Conservation (phyloP, 306 rosid genomes). For the Begonia fuchsioides region DNA sequence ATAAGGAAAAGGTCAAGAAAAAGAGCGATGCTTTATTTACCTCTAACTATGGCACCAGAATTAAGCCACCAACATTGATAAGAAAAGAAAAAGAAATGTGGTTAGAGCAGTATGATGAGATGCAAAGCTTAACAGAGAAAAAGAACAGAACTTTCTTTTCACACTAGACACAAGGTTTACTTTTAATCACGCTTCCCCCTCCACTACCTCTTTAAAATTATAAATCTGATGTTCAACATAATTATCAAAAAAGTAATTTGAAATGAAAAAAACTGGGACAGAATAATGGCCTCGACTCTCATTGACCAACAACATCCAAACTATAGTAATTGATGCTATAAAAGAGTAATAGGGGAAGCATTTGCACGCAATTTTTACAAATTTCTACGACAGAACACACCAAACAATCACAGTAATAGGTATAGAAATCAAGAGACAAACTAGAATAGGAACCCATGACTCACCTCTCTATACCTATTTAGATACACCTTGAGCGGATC, state of each 20-base stretch:
- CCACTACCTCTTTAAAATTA: neutral
- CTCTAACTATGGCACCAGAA: slow-evolving; percentile 44
- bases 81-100: slow-evolving; percentile 6
- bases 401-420: neutral
- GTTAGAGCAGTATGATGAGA: slow-evolving; percentile 15
- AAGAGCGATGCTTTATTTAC: slow-evolving; percentile 22
- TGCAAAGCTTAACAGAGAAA: no score
- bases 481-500: slow-evolving; percentile 88
- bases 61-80: slow-evolving; percentile 17
- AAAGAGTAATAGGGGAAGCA: no score
- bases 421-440: neutral
- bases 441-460: neutral
- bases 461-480: slow-evolving; percentile 82
- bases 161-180: no score
- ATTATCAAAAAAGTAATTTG: no score
- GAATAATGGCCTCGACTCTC: no score
- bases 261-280: no score
- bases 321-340: no score
- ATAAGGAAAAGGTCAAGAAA: slow-evolving; percentile 4
- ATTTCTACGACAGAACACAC: no score
- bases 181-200: no score
- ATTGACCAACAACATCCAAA: no score
- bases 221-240: neutral
- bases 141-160: neutral
- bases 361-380: no score